Evolutionary conservation across 768 basidiomycete genomes (phyloP).

Genomic region (Heimioporus sp.): DNA sequence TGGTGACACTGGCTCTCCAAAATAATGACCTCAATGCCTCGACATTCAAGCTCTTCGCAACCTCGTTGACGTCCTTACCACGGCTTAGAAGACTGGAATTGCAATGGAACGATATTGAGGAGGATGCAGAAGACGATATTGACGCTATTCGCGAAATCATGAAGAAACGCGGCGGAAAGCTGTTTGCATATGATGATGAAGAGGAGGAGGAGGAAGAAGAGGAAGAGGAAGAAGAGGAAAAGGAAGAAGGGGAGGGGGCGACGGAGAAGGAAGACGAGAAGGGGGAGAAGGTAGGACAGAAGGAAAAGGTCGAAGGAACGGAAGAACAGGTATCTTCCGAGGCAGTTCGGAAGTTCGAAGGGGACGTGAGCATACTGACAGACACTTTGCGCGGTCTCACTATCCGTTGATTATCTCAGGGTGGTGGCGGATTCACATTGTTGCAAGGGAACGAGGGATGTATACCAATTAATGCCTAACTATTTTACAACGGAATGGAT

Average conservation of each 20-base stretch:
- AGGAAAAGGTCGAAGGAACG: constrained; percentile 19
- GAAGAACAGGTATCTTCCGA: constrained; percentile 22
- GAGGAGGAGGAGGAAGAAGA: constrained; percentile 73
- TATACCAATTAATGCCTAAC: constrained; percentile 26
- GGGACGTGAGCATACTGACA: constrained; percentile 55
- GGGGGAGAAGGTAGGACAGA: constrained; percentile 35
- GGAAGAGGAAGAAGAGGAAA: constrained; percentile 50
- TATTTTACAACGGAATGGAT: not conserved
- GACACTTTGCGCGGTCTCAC: constrained; percentile 65
- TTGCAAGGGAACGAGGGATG: constrained; percentile 5
- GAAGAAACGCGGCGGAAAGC: constrained; percentile 63
- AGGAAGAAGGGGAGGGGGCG: constrained; percentile 19
- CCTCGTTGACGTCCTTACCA: constrained; percentile 60
- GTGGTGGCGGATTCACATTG: not conserved
- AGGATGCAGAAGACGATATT: constrained; percentile 59
- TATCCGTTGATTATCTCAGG: constrained; percentile 33
- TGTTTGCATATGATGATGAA: constrained; percentile 75
- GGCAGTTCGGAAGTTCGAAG: constrained; percentile 29
- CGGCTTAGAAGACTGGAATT: constrained; percentile 71
- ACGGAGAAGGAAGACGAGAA: too few species aligned
- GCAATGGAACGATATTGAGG: constrained; percentile 89
- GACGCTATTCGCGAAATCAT: constrained; percentile 52
- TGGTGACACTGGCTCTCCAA: constrained; percentile 79
- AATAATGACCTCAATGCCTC: constrained; percentile 85
- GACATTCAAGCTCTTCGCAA: constrained; percentile 65